Evolutionary conservation across 1,139 yeast genomes (phyloP).

Genomic region (Kluyveromyces sp.): DNA sequence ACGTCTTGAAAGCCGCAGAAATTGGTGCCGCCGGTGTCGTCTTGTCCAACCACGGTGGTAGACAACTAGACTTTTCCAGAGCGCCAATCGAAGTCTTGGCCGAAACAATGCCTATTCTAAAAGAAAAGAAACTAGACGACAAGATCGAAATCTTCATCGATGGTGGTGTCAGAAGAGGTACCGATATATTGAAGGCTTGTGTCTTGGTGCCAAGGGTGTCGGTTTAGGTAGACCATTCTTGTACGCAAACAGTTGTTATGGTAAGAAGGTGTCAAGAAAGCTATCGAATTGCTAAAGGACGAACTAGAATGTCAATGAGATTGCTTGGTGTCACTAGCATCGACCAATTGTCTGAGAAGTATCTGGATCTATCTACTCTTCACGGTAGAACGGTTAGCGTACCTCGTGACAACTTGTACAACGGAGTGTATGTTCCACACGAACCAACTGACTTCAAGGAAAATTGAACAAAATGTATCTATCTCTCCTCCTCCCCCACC

Average conservation of each 20-base stretch:
- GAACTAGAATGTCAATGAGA: conserved; percentile 88
- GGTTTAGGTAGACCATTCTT: conserved; percentile 69
- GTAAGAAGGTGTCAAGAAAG: conserved; percentile 70
- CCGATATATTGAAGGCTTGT: conserved; percentile 62
- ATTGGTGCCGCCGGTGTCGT: conserved; percentile 70
- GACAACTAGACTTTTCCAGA: conserved; percentile 60
- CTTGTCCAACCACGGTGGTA: conserved; percentile 67
- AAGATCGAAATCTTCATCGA: conserved; percentile 42
- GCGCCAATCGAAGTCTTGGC: conserved; percentile 65
- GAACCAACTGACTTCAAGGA: conserved; percentile 9
- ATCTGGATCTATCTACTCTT: conserved; percentile 41
- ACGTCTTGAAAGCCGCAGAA: conserved; percentile 56
- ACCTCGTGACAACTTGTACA: conserved; percentile 41
- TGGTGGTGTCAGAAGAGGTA: conserved; percentile 54
- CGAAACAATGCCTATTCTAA: conserved; percentile 51
- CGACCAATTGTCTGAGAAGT: conserved; percentile 50
- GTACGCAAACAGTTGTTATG: conserved; percentile 65
- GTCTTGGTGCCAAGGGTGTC: conserved; percentile 70
- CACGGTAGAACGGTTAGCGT: conserved; percentile 35
- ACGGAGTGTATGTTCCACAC: conserved; percentile 37
- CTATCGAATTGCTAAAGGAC: conserved; percentile 69
- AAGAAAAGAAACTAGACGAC: conserved; percentile 44
- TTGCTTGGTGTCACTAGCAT: conserved; percentile 68
- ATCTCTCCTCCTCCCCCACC: neutral
- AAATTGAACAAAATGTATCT: conserved; percentile 1